Evolutionary conservation across 257 asterid species (phyloP), one percentile per base, ranked within the genome.

Genomic region (Cruciata laevipes): DNA sequence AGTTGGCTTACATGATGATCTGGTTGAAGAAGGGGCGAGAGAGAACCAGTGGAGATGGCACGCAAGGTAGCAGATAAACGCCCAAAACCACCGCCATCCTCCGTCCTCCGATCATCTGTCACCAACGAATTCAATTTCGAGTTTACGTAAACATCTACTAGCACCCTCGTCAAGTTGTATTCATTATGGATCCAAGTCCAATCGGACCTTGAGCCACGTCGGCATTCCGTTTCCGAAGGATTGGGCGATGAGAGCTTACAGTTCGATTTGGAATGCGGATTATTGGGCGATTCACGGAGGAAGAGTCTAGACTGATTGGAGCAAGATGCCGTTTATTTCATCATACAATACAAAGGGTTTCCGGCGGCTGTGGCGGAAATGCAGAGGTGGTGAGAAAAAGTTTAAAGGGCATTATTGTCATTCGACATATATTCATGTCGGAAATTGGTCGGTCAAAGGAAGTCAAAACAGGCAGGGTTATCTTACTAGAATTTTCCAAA

Each of bases 231-330:
- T 63, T 16, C 97, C 97, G 2, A 87, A 82, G 68, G 95, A 91
- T 63, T 96, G 88, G 76, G 75, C 95, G 17, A 88, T 91, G 97
- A 93, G 91, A 0, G 90, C 88, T 0, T 88, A 88, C 65, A 91
- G 96, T 77, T 91, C 97, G 0, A 86, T 91, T 4, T 91, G 97
- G 97, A 91, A 88, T 51, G 97, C 97, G 0, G 97, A 91, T 37
- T 96, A 91, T 63, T 91, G 97, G 97, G 97, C 97, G 21, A 91
- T 96, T 0, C 97, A 91, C 49, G 97, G 97, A 0, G 97, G 97
- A 0, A 69, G 77, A n/a, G 91, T 91, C 1, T 86, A 91, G 79
- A 91, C 96, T 0, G 93, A 91, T 31, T 91, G 97, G 97, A 72
- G 91, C 1, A 86, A 91, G 5, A 91, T 95, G 24, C 97, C 97